Conservation (phyloP, 2,329 filamentous ascomycete genomes). For the Clarireedia monteithiana region DNA sequence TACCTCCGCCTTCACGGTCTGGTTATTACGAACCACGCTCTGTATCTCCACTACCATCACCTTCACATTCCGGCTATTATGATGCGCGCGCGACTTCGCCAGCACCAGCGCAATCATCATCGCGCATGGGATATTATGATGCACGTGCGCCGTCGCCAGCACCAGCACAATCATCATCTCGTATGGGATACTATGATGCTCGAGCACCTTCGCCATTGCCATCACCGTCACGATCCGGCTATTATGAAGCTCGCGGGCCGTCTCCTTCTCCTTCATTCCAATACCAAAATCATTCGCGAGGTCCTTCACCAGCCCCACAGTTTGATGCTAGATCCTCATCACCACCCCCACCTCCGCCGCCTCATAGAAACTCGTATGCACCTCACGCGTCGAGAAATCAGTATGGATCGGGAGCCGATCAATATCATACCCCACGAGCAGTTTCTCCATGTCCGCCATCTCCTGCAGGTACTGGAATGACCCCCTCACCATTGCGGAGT, state of each 20-base stretch:
- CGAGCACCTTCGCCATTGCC: not conserved
- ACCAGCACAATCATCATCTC: not conserved
- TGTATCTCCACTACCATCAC: not conserved
- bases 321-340: constrained; percentile 30
- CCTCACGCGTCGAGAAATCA: constrained; percentile 24
- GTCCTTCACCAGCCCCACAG: constrained; percentile 32
- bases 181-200: not conserved
- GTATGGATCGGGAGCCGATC: constrained; percentile 35
- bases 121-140: not conserved
- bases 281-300: constrained; percentile 30
- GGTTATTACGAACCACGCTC: not conserved
- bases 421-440: constrained; percentile 47
- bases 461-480: constrained; percentile 58
- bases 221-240: not conserved
- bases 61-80: not conserved
- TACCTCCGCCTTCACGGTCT: not conserved
- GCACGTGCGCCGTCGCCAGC: not conserved
- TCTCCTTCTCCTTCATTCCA: constrained; percentile 25
- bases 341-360: constrained; percentile 77
- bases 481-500: constrained; percentile 83
- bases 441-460: constrained; percentile 62
- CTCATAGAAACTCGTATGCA: constrained; percentile 59
- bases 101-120: not conserved
- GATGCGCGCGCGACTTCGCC: not conserved
- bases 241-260: constrained; percentile 31